Evolutionary conservation across 208 protist species (phyloP).

Genomic region (Crithidia sp.): DNA sequence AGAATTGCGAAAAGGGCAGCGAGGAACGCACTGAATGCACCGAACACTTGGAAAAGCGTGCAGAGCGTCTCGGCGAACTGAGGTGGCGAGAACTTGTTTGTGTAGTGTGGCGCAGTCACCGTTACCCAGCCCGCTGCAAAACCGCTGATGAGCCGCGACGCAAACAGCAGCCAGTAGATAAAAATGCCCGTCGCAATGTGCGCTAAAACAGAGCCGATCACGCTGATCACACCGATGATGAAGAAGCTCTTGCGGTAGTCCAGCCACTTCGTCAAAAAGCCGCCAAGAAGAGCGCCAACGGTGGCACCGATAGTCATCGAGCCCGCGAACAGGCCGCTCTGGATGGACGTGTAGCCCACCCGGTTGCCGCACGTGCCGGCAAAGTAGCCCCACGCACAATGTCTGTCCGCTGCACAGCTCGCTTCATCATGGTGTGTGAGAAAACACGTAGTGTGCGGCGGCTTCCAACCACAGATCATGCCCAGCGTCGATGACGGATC

Average conservation of each 20-base stretch:
- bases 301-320: slow-evolving; percentile 36
- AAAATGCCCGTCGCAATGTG: slow-evolving; percentile 39
- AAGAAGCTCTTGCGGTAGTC: slow-evolving; percentile 53
- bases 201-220: slow-evolving; percentile 34
- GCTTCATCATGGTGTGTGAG: slow-evolving; percentile 8
- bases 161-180: slow-evolving; percentile 55
- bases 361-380: slow-evolving; percentile 23
- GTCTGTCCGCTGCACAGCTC: slow-evolving; percentile 17
- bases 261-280: slow-evolving; percentile 22
- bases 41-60: slow-evolving; percentile 55
- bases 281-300: slow-evolving; percentile 27
- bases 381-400: slow-evolving; percentile 30
- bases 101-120: slow-evolving; percentile 27
- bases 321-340: slow-evolving; percentile 41
- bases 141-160: slow-evolving; percentile 57
- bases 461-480: slow-evolving; percentile 30
- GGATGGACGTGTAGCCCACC: slow-evolving; percentile 35
- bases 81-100: slow-evolving; percentile 15
- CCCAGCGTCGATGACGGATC: slow-evolving; percentile 13
- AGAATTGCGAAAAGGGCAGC: slow-evolving; percentile 37
- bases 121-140: slow-evolving; percentile 42
- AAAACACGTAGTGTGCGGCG: slow-evolving; percentile 22
- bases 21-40: slow-evolving; percentile 41
- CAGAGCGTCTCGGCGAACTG: slow-evolving; percentile 24
- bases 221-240: slow-evolving; percentile 37